Conservation (phyloP, 78 protist species). For the Polysphondylium violaceum region DNA sequence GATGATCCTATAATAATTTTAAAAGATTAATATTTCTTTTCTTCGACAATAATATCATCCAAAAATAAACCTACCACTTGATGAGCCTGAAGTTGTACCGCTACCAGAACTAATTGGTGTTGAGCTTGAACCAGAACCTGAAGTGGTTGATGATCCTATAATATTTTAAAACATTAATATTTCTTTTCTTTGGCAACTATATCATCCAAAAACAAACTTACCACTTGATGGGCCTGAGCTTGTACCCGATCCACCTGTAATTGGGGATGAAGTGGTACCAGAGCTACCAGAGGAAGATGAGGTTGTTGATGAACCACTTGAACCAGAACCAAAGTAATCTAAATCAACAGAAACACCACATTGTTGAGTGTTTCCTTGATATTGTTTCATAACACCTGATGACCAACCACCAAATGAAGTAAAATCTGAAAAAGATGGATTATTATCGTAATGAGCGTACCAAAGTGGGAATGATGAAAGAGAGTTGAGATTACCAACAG, state of each 20-base stretch:
- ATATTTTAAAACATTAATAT: neutral
- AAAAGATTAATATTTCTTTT: no score
- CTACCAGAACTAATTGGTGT: neutral
- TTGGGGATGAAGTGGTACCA: no score
- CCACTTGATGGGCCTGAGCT: neutral
- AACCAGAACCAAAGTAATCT: neutral
- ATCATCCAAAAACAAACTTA: neutral
- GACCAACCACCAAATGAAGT: neutral
- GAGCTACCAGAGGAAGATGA: neutral
- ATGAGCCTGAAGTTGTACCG: neutral
- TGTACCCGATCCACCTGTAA: neutral
- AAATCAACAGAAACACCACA: constrained; percentile 4
- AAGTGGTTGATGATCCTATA: neutral
- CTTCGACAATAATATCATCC: no score
- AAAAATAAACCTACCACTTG: no score
- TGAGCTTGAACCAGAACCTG: neutral
- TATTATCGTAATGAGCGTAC: constrained; percentile 66
- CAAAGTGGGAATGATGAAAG: constrained; percentile 35
- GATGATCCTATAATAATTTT: no score
- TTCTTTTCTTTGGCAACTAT: neutral
- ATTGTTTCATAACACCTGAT: constrained; percentile 37
- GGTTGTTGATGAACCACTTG: neutral
- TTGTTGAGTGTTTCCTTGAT: neutral
- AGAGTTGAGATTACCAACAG: constrained; percentile 14
- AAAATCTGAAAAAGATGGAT: constrained; percentile 23